Percentiles rank a stretch among this genome's conserved stretches.
Conservation (phyloP, 1,139 yeast species). For the Lodderomyces beijingensis region DNA sequence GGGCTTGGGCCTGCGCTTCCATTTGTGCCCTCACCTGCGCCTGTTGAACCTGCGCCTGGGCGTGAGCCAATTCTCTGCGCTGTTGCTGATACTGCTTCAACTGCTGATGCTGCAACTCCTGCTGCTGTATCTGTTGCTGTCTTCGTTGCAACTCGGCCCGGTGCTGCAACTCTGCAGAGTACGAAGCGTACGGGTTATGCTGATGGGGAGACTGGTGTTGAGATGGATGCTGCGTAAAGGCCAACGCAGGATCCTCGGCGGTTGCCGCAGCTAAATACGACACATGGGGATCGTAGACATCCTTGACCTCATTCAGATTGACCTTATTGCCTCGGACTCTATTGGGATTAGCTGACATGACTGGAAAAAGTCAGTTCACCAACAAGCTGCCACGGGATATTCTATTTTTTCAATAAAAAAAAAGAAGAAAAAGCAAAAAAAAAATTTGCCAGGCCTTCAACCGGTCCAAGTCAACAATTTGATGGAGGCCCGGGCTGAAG, state of each 20-base stretch:
- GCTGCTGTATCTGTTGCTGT: constrained; percentile 28
- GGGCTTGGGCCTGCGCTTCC: constrained; percentile 14
- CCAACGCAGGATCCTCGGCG: constrained; percentile 2
- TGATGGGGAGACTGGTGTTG: constrained; percentile 5
- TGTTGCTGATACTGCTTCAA: constrained; percentile 19
- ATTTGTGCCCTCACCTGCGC: constrained; percentile 14
- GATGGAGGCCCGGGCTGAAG: no score
- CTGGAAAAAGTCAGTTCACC: no score
- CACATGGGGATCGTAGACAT: constrained; percentile 11
- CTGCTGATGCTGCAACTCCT: constrained; percentile 19
- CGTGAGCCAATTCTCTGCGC: constrained; percentile 12
- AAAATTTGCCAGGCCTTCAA: no score
- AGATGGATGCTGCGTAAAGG: constrained; percentile 2
- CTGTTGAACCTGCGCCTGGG: constrained; percentile 14
- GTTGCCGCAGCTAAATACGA: constrained; percentile 5
- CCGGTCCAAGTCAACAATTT: no score
- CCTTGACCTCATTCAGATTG: constrained; percentile 7
- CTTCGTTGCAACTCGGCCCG: constrained; percentile 22
- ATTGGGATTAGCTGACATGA: no score
- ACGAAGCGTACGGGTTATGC: constrained; percentile 13
- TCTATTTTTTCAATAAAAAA: background rate
- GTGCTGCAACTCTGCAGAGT: constrained; percentile 21
- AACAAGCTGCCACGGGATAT: no score
- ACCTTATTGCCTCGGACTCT: no score
- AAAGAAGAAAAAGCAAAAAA: background rate